A percentile compares a stretch with the other conserved stretches of the same genome.
phyloP scores from a whole-genome alignment of 352 stramenopile genomes.

The Phytophthora fragariaefolia region DNA sequence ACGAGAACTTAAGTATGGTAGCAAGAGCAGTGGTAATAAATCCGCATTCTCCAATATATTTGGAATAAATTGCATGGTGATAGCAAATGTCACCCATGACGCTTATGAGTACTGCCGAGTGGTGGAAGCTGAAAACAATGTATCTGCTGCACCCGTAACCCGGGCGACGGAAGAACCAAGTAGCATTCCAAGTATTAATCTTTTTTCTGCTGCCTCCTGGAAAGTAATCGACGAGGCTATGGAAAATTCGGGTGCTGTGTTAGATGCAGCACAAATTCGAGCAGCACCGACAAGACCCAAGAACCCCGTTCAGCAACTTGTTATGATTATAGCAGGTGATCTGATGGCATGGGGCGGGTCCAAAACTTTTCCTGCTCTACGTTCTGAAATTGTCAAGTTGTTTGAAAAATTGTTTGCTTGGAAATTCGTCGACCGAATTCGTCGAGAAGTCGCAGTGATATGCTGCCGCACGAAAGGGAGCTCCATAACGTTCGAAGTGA shows the following conservation, averaged over 20 bases:
- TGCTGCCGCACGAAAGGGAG: slow-evolving; percentile 40
- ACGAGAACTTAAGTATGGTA: slow-evolving; percentile 54
- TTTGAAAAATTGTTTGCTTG: slow-evolving; percentile 76
- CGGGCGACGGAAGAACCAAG: slow-evolving; percentile 18
- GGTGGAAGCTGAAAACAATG: slow-evolving; percentile 8
- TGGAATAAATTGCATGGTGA: slow-evolving; percentile 58
- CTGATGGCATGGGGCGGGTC: slow-evolving; percentile 47
- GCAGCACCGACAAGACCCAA: slow-evolving; percentile 18
- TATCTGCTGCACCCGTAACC: not conserved
- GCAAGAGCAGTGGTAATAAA: slow-evolving; percentile 66
- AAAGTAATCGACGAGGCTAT: slow-evolving; percentile 68
- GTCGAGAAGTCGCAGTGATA: slow-evolving; percentile 53
- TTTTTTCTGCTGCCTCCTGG: slow-evolving; percentile 69
- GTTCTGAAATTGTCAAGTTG: slow-evolving; percentile 52
- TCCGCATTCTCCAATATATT: slow-evolving; percentile 50
- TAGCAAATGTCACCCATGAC: slow-evolving; percentile 67
- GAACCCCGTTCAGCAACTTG: slow-evolving; percentile 57
- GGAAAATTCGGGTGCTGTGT: slow-evolving; percentile 9
- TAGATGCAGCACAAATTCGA: slow-evolving; percentile 1
- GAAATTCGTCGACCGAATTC: slow-evolving; percentile 48
- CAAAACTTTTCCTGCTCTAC: slow-evolving; percentile 43
- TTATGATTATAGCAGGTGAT: slow-evolving; percentile 61
- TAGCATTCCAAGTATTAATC: slow-evolving; percentile 19
- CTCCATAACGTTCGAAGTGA: slow-evolving; percentile 59
- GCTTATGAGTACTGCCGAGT: slow-evolving; percentile 38